These are phyloP conservation scores for Trichaptum fuscoviolaceum DNA, from an alignment of 768 basidiomycete species.

Conservation along the genomic window DNA sequence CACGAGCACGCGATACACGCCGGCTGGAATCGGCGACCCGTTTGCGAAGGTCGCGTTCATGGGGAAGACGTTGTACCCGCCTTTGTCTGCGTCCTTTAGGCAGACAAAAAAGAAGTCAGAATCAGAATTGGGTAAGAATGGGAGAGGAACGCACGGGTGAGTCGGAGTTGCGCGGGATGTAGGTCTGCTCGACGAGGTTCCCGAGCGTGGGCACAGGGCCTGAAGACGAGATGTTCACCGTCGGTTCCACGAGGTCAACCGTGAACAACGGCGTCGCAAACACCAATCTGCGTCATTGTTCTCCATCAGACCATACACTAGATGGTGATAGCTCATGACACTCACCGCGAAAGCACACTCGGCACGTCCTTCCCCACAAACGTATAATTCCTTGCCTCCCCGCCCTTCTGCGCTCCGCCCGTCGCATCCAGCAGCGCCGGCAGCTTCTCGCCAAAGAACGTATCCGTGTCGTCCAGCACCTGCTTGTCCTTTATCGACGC, in stretches of 20 bases:
- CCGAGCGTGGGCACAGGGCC: constrained; percentile 45
- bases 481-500: constrained; percentile 40
- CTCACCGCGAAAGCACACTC: constrained; percentile 34
- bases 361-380: constrained; percentile 39
- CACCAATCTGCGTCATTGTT: constrained; percentile 28
- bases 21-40: constrained; percentile 35
- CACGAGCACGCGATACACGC: constrained; percentile 36
- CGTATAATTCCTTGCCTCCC: constrained; percentile 40
- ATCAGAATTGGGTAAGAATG: too few species aligned
- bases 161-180: constrained; percentile 41
- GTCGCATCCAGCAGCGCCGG: constrained; percentile 38
- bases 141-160: constrained; percentile 16
- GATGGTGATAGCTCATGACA: too few species aligned
- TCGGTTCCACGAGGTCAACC: constrained; percentile 42
- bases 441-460: constrained; percentile 37
- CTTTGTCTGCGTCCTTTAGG: constrained; percentile 24
- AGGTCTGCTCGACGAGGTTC: constrained; percentile 40
- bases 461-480: constrained; percentile 46
- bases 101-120: too few species aligned
- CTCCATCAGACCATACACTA: too few species aligned
- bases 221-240: constrained; percentile 40
- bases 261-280: constrained; percentile 46
- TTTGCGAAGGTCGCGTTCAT: constrained; percentile 28
- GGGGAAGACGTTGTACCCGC: constrained; percentile 24
- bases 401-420: constrained; percentile 35